Evolutionary conservation across 2,329 filamentous ascomycete species (phyloP), one percentile per base, ranked within the genome.

Genomic region (Bipolaris oryzae): DNA sequence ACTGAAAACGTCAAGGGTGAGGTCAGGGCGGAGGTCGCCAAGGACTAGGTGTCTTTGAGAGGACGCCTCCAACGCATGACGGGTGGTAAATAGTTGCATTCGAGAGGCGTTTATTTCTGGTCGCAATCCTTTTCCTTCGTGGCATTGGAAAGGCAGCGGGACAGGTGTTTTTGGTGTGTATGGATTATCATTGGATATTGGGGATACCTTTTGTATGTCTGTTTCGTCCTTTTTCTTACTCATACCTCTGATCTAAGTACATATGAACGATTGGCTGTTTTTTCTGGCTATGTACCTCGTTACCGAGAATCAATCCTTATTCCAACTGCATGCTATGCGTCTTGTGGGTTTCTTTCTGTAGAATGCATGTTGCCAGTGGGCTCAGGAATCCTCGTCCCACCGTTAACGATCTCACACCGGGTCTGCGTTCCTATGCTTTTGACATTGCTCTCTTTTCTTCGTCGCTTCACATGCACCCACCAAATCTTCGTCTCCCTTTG

Each of bases 1-100:
- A 42, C 64, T 2, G 69, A 72, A 50, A 70, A 72, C 21, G 67
- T 69, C 37, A 72, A 72, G 50, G 68, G 66, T n/a, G 69, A 73
- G 53, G 64, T 73, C 9, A 55, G 67, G 20, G 62, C 70, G 20
- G 69, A 72, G 42, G 63, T 68, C 7, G 69, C 68, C 5, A 71
- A 71, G 42, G 68, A 68, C n/a, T 65, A 56, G 44, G 18, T 34
- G 38, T 44, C 48, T 23, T 20, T n/a, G 28, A 18, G 43, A 9
- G 18, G 16, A 48, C 34, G 45, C 21, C 34, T 48, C n/a, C n/a
- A 20, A 31, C n/a, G 13, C n/a, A 28, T 38, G n/a, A 38, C 34
- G 34, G 20, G 21, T 16, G 28, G 50, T 42, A 11, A 21, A 33
- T 34, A 33, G 31, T 37, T 53, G 53, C 53, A 57, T 60, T 53